A percentile compares a stretch with the other conserved stretches of the same genome.
Conservation (phyloP, 148 eudicot species). For the Simmondsia chinensis region DNA sequence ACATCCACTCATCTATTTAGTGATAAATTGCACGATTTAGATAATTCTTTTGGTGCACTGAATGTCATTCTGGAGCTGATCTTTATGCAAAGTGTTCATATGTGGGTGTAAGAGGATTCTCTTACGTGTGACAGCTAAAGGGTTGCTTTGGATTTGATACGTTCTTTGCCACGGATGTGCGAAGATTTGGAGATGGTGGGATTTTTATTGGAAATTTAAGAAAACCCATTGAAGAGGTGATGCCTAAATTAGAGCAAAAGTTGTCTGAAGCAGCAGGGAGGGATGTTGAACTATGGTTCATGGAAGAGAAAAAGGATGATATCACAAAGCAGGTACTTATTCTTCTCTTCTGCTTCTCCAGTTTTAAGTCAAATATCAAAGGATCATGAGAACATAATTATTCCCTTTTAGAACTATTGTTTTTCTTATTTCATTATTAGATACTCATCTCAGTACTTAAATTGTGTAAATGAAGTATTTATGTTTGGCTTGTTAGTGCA, state of each 20-base stretch:
- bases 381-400: too few species aligned
- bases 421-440: too few species aligned
- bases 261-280: constrained; percentile 84
- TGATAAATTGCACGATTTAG: too few species aligned
- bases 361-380: too few species aligned
- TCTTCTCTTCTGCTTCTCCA: neutral
- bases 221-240: constrained; percentile 73
- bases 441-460: too few species aligned
- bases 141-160: constrained; percentile 86
- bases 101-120: neutral
- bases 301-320: constrained; percentile 89
- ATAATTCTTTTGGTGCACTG: too few species aligned
- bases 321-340: constrained; percentile 68
- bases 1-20: too few species aligned
- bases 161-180: constrained; percentile 82
- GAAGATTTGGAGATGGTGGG: constrained; percentile 98
- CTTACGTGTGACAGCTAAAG: constrained; percentile 45
- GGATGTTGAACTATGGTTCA: constrained; percentile 80
- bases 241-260: constrained; percentile 75
- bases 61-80: too few species aligned
- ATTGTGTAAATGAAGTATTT: too few species aligned
- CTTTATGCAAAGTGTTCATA: too few species aligned
- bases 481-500: too few species aligned
- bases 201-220: constrained; percentile 90
- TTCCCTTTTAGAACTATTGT: too few species aligned